A percentile compares a stretch with the other conserved stretches of the same genome.
Evolutionary conservation across 2,329 filamentous ascomycete species (phyloP).

Genomic region (Alternaria incomplexa): DNA sequence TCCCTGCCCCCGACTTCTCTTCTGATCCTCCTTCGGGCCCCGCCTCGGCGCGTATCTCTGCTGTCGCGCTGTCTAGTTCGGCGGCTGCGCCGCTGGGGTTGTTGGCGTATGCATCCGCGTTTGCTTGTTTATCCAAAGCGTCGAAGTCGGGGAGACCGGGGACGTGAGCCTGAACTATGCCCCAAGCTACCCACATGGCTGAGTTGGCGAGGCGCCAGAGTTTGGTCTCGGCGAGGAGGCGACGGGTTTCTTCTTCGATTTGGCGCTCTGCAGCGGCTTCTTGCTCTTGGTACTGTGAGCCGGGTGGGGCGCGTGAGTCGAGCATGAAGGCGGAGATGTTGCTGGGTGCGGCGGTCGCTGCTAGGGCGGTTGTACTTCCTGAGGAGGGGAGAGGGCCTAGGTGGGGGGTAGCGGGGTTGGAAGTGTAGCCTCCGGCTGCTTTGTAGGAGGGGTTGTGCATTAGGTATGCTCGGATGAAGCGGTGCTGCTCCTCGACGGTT

Average conservation of each 20-base stretch:
- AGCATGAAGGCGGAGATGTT: conserved; percentile 74
- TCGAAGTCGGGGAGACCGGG: conserved; percentile 68
- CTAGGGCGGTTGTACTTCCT: conserved; percentile 41
- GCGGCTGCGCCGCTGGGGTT: conserved; percentile 26
- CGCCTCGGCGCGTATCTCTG: conserved; percentile 26
- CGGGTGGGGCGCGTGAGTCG: conserved; percentile 59
- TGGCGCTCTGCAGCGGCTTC: conserved; percentile 63
- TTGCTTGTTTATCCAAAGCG: conserved; percentile 20
- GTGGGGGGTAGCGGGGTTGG: conserved; percentile 49
- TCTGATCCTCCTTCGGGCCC: conserved; percentile 9
- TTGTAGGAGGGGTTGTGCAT: conserved; percentile 76
- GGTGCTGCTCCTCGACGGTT: conserved; percentile 77
- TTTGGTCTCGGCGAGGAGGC: conserved; percentile 77
- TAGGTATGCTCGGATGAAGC: conserved; percentile 86
- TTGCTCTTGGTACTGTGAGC: conserved; percentile 41
- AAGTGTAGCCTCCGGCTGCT: conserved; percentile 60
- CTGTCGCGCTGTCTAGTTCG: conserved; percentile 35
- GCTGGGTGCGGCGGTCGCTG: conserved; percentile 42
- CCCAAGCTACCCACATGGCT: conserved; percentile 94
- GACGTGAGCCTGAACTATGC: conserved; percentile 91
- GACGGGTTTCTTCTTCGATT: conserved; percentile 70
- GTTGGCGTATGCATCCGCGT: background rate
- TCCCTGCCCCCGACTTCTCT: conserved; percentile 24
- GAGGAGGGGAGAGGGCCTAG: conserved; percentile 38
- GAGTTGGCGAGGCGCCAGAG: conserved; percentile 89